Percentiles rank a stretch among this genome's conserved stretches.
phyloP scores from a whole-genome alignment of 345 rosid genomes.

The Moricandia moricandioides region DNA sequence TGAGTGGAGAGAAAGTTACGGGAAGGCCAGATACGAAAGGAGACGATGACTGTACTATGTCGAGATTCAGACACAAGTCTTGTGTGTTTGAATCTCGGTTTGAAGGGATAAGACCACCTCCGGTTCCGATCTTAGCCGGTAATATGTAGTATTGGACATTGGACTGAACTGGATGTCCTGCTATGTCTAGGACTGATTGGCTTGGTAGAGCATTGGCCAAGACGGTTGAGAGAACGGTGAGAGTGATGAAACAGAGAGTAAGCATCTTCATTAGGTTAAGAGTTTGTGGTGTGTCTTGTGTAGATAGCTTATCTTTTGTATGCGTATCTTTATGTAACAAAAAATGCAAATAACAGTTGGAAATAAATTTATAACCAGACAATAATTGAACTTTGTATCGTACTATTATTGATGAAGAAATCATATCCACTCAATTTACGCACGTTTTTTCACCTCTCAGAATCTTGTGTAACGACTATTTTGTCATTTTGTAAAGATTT shows the following conservation, averaged over 20 bases:
- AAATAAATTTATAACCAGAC: not conserved
- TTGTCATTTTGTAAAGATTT: not conserved
- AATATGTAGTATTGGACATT: constrained; percentile 29
- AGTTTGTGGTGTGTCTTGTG: constrained; percentile 13
- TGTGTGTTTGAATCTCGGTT: constrained; percentile 10
- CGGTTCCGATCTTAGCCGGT: constrained; percentile 32
- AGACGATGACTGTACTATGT: constrained; percentile 21
- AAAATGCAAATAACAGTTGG: not conserved
- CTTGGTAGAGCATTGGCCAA: not conserved
- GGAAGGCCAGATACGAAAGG: constrained; percentile 34
- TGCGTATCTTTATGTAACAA: not conserved
- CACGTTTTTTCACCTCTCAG: constrained; percentile 8
- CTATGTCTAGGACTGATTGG: constrained; percentile 20
- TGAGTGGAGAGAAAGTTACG: constrained; percentile 13
- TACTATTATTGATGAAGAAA: not conserved
- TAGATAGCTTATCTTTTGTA: constrained; percentile 4
- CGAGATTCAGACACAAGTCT: constrained; percentile 27
- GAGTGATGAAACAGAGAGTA: constrained; percentile 17
- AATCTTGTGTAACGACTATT: constrained; percentile 1
- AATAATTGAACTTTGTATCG: not conserved
- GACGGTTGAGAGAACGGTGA: constrained; percentile 13
- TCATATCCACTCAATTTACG: not conserved
- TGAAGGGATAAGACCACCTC: constrained; percentile 32
- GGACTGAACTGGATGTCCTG: constrained; percentile 15
- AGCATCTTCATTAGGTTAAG: constrained; percentile 8